Base-by-base conservation (phyloP, 306 rosid genomes). In the Lathyrus tuberosus region DNA sequence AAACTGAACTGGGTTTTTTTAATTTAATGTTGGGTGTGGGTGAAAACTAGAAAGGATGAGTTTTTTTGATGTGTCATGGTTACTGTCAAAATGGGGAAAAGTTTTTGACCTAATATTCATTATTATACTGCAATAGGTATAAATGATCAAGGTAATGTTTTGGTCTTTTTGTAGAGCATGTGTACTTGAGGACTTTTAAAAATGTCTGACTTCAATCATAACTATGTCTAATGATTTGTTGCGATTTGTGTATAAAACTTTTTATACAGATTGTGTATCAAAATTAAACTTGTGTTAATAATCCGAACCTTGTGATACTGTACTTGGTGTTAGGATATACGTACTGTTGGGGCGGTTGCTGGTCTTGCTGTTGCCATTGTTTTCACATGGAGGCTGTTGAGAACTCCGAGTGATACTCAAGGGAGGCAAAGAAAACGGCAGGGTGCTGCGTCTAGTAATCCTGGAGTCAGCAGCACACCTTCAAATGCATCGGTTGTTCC, bases 341-440 rank as follows among this genome's bases (percentile, higher is more conserved):
- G 87, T 30, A 90, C 97, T 52, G 62, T 90, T 66, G 94, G 98
- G 67, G 98, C 97, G 5, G 73, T 94, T 40, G 95, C 97, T 35
- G 97, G 98, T 62, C 83, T 94, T 66, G 97, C 95, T 58, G 79
- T 94, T 51, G 96, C 96, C 10, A 81, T 94, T 68, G 83, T 88
- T 43, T 90, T 94, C 85, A 85, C 97, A 2, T 94, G 97, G 98
- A 85, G 96, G 84, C 86, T 90, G 73, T 85, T 90, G 75, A 87
- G 91, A 78, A 65, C 92, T 43, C 94, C 97, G 11, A 43, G 76
- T 80, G 83, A 30, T 26, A 56, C 91, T 69, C 96, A 77, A 42
- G 78, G 82, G 67, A 87, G 97, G 86, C 95, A 74, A 71, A 91
- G 69, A 10, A 94, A 94, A 67, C 81, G 96, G 65, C 98, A 84